Evolutionary conservation across 345 rosid species (phyloP).

Genomic region (Excoecaria cochinchinensis): DNA sequence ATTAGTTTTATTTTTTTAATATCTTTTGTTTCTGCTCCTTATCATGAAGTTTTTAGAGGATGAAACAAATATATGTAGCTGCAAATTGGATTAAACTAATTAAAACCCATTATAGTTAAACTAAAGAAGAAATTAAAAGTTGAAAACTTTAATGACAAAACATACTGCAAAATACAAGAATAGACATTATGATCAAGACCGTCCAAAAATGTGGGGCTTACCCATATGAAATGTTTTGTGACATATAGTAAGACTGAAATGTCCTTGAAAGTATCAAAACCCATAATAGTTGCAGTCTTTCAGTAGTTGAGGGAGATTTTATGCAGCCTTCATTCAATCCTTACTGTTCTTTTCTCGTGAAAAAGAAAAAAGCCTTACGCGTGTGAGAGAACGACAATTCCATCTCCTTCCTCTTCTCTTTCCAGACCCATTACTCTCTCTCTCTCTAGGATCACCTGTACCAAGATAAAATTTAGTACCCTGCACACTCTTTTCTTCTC

Average conservation of each 20-base stretch:
- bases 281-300: slow-evolving; percentile 4
- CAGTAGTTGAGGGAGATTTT: slow-evolving; percentile 23
- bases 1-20: too few relatives aligned
- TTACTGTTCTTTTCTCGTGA: slow-evolving; percentile 73
- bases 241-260: too few relatives aligned
- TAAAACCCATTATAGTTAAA: not conserved
- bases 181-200: not conserved
- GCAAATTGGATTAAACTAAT: too few relatives aligned
- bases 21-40: not conserved
- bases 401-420: slow-evolving; percentile 20
- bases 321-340: slow-evolving; percentile 51
- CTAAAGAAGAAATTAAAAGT: not conserved
- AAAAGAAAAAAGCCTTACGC: slow-evolving; percentile 24
- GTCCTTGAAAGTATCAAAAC: not conserved
- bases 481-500: slow-evolving; percentile 5
- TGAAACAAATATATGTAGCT: too few relatives aligned
- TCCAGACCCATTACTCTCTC: slow-evolving; percentile 33
- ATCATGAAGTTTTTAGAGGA: too few relatives aligned
- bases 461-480: slow-evolving; percentile 9
- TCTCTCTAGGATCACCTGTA: slow-evolving; percentile 15
- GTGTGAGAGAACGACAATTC: slow-evolving; percentile 28
- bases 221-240: not conserved
- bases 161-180: too few relatives aligned
- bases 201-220: not conserved
- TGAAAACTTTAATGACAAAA: not conserved